Conservation (phyloP, 2,329 filamentous ascomycete genomes). For the Trichoderma sp. region DNA sequence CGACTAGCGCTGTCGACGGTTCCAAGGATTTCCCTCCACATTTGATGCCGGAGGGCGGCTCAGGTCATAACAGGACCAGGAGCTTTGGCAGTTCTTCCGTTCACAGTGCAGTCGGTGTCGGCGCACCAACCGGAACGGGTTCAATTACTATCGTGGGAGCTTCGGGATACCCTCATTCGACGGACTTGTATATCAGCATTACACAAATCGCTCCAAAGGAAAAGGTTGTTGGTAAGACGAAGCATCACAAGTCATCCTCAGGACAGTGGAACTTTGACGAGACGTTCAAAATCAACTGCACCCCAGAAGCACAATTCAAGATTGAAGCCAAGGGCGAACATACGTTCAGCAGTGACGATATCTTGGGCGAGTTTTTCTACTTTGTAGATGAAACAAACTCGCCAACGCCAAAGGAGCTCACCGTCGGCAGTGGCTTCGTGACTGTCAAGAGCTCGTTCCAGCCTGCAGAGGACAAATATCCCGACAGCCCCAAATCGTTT, state of each 20-base stretch:
- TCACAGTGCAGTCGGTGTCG: constrained; percentile 61
- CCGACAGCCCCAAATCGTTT: constrained; percentile 52
- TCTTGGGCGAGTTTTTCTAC: constrained; percentile 84
- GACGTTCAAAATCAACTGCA: constrained; percentile 75
- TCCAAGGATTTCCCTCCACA: constrained; percentile 10
- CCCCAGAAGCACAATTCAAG: constrained; percentile 84
- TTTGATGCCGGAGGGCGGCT: constrained; percentile 12
- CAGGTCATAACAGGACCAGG: constrained; percentile 55
- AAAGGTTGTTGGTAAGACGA: constrained; percentile 89
- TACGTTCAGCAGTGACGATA: constrained; percentile 80
- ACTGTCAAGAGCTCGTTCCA: constrained; percentile 74
- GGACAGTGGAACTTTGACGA: constrained; percentile 75
- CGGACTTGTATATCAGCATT: constrained; percentile 79
- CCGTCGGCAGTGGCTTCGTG: constrained; percentile 73
- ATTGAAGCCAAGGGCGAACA: constrained; percentile 83
- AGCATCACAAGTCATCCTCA: constrained; percentile 75
- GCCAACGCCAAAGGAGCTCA: constrained; percentile 72
- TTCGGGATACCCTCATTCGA: constrained; percentile 72
- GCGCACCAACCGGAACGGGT: constrained; percentile 72
- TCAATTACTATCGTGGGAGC: constrained; percentile 80
- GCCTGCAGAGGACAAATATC: constrained; percentile 50
- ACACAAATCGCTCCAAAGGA: constrained; percentile 68
- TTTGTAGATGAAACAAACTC: constrained; percentile 81
- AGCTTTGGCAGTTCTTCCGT: constrained; percentile 69
- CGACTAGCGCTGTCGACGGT: constrained; percentile 42